Conservation (phyloP, 2,329 filamentous ascomycete species). For the Xylariales sp. region DNA sequence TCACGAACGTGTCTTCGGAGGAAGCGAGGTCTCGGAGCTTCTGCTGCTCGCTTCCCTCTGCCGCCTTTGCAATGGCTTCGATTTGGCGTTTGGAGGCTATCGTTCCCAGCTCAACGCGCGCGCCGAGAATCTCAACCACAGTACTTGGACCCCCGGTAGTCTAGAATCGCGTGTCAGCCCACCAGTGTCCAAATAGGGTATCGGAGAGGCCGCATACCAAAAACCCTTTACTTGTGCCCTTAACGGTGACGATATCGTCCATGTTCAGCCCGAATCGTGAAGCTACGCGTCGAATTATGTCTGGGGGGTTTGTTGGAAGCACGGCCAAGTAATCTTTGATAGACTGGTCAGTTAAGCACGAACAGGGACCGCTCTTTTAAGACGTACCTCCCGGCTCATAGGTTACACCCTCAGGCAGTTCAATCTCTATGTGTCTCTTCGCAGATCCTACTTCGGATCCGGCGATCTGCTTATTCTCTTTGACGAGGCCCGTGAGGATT, state of each 20-base stretch:
- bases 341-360: slow-evolving; percentile 1
- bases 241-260: slow-evolving; percentile 32
- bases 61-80: slow-evolving; percentile 59
- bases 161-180: slow-evolving; percentile 7
- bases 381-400: slow-evolving; percentile 36
- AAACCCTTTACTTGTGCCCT: slow-evolving; percentile 36
- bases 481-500: slow-evolving; percentile 24
- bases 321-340: slow-evolving; percentile 33
- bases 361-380: background rate
- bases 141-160: slow-evolving; percentile 28
- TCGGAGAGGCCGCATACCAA: slow-evolving; percentile 11
- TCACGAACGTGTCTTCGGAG: slow-evolving; percentile 47
- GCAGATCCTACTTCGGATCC: slow-evolving; percentile 29
- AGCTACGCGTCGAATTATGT: slow-evolving; percentile 22
- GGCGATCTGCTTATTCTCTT: slow-evolving; percentile 30
- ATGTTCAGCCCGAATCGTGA: slow-evolving; percentile 27
- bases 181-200: background rate
- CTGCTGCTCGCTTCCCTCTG: slow-evolving; percentile 57
- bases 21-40: slow-evolving; percentile 50
- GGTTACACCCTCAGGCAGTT: slow-evolving; percentile 30
- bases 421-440: slow-evolving; percentile 35
- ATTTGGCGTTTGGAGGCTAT: slow-evolving; percentile 57
- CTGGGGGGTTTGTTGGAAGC: slow-evolving; percentile 33
- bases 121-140: slow-evolving; percentile 57
- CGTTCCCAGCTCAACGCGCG: slow-evolving; percentile 39